Evolutionary conservation across 2,329 filamentous ascomycete species (phyloP), one percentile per base, ranked within the genome.

Genomic region (Clarireedia hainanense): DNA sequence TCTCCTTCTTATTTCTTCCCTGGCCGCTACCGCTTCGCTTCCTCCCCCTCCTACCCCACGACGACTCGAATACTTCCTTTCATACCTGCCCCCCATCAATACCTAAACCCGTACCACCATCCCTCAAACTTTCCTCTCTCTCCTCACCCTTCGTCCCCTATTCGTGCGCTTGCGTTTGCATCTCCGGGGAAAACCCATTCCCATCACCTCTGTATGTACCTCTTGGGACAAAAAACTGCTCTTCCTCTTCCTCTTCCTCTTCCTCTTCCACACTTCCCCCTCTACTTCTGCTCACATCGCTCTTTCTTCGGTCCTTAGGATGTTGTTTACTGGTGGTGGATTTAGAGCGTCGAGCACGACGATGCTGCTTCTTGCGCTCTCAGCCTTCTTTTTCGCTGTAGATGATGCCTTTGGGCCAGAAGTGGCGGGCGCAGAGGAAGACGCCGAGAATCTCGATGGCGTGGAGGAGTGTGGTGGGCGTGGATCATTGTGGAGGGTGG

Each of bases 371-470:
- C 53, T 60, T 57, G 27, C 10, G 30, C 30, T 64, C 64, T 61
- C 61, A 64, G 1, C 61, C 59, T 45, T 65, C 64, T 45, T 57
- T 45, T n/a, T 65, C 61, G 23, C 64, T 59, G 30, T 65, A 65
- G 2, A 56, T 61, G 14, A 64, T 52, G 2, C 64, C 65, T 37
- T 64, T 65, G 1, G 64, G 65, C 62, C 63, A 66, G n/a, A 66
- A 61, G 23, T 66, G 59, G 43, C 65, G 61, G 2, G 58, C 60
- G 30, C 59, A 63, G 27, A 60, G 51, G 59, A 66, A 63, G 20
- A 62, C 59, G 6, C 60, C 61, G 17, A 63, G 43, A 43, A 67
- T 64, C 27, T 63, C 17, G 23, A 46, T 17, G 20, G 42, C 42
- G 17, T 46, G 42, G 23, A 23, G 23, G 20, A 46, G 17, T 3